A percentile compares a stretch with the other conserved stretches of the same genome.
Evolutionary conservation across 306 rosid genomes (phyloP).

Genomic region (Begonia peltatifolia): DNA sequence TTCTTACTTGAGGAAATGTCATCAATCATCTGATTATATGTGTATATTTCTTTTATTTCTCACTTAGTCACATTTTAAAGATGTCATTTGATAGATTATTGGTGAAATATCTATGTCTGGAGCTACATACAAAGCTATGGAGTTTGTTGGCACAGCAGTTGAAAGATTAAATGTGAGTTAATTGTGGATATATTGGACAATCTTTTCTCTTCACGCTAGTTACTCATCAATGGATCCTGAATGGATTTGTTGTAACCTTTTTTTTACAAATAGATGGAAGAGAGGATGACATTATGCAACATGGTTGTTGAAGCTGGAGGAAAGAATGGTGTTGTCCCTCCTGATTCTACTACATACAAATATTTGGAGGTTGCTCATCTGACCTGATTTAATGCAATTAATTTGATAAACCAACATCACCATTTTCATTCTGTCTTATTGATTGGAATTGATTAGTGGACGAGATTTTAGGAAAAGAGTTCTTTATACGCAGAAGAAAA

Average conservation of each 20-base stretch:
- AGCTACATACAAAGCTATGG: slow-evolving; percentile 91
- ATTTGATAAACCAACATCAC: not conserved
- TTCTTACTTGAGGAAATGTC: not conserved
- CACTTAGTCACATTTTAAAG: not conserved
- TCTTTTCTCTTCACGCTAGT: not conserved
- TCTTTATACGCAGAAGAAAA: too few relatives aligned
- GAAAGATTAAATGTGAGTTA: slow-evolving; percentile 68
- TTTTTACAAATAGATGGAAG: slow-evolving; percentile 57
- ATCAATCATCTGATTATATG: too few relatives aligned
- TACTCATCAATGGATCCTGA: not conserved
- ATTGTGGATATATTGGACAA: not conserved
- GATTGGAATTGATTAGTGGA: too few relatives aligned
- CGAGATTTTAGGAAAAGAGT: too few relatives aligned
- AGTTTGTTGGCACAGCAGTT: slow-evolving; percentile 77
- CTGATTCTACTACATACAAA: slow-evolving; percentile 74
- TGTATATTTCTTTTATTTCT: too few relatives aligned
- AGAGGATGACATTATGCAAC: slow-evolving; percentile 88
- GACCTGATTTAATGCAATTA: not conserved
- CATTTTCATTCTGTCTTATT: too few relatives aligned
- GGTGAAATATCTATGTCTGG: slow-evolving; percentile 90
- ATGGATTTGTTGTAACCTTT: not conserved
- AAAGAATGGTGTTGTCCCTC: slow-evolving; percentile 77
- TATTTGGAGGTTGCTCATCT: slow-evolving; percentile 51
- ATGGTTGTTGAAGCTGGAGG: slow-evolving; percentile 96
- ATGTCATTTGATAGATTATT: slow-evolving; percentile 43